Percentiles rank a stretch among this genome's conserved stretches.
Evolutionary conservation across 805 yeast species (phyloP).

Genomic region (Metschnikowia kofuensis): DNA sequence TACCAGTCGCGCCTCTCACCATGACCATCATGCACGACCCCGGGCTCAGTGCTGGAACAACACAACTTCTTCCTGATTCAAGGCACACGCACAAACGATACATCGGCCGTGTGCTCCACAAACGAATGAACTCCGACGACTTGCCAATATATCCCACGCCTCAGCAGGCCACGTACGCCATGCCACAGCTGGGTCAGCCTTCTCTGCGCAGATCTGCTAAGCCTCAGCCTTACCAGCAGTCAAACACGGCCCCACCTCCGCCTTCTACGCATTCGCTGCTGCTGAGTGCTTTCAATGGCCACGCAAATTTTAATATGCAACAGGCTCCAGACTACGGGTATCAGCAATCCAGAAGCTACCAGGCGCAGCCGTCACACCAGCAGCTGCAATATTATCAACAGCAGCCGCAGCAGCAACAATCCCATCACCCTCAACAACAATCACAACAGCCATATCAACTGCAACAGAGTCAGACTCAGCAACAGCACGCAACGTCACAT

Average conservation of each 20-base stretch:
- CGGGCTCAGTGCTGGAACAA: background rate
- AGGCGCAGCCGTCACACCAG: slow-evolving; percentile 9
- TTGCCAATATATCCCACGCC: slow-evolving; percentile 47
- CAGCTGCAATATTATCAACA: slow-evolving; percentile 13
- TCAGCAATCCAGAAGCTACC: slow-evolving; percentile 1
- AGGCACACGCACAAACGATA: background rate
- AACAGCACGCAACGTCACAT: background rate
- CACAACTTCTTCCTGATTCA: background rate
- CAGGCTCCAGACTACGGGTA: background rate
- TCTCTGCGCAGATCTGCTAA: slow-evolving; percentile 3
- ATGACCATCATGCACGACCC: slow-evolving; percentile 11
- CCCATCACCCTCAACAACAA: background rate
- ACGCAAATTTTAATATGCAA: background rate
- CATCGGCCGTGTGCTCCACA: background rate
- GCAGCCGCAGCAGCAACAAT: slow-evolving; percentile 1
- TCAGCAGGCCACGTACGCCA: slow-evolving; percentile 34
- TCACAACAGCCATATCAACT: too few species aligned
- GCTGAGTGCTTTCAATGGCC: background rate
- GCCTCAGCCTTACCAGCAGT: slow-evolving; percentile 10
- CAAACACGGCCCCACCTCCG: slow-evolving; percentile 5
- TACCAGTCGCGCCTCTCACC: slow-evolving; percentile 1
- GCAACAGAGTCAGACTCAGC: too few species aligned
- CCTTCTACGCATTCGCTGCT: background rate
- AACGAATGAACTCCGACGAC: slow-evolving; percentile 27
- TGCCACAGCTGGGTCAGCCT: slow-evolving; percentile 8